Base-by-base conservation (phyloP, 176 grass and related monocot species). In the Triticum timopheevii region DNA sequence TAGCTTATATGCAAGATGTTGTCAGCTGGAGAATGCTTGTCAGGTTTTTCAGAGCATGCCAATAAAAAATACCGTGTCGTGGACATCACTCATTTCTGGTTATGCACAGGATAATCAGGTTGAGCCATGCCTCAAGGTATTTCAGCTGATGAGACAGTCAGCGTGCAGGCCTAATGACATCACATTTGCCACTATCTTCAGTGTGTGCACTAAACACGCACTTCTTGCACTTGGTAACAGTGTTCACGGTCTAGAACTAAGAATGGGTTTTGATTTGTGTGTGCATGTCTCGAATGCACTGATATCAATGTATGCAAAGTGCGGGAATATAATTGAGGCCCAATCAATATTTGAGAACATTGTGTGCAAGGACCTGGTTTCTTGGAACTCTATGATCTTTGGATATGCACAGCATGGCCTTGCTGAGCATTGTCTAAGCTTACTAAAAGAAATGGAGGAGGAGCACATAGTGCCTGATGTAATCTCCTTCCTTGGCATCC, bases 81-180 rank as follows among this genome's bases (percentile, higher is more conserved):
- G 90, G 88, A 92, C 93, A 78, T 69, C 90, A 73, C 68, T 95
- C 9, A 88, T 95, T 90, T 89, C 90, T 83, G 85, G 90, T 50
- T 95, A 87, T 38, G 80, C 77, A 4, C 83, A 89, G 69, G 45
- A 87, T 71, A 81, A 72, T 65, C 69, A 79, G 58, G 75, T 90
- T 40, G 80, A 87, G 47, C 58, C 84, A 83, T 87, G 80, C 64
- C 80, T 90, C 45, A 44, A 73, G 78, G 42, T 90, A 15, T 87
- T 90, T 90, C 54, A 62, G 23, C 13, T 73, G 31, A 91, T 94
- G 92, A 91, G 81, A 78, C 69, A 30, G 58, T 86, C 86, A 5
- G 30, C 6, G 22, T 89, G 84, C 84, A 88, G 86, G 63, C 92
- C 87, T 69, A 94, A 94, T 89, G 92, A 89, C 3, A 42, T 94